Evolutionary conservation across 2,329 filamentous ascomycete species (phyloP), one percentile per base, ranked within the genome.

Genomic region (Aspergillus candidus): DNA sequence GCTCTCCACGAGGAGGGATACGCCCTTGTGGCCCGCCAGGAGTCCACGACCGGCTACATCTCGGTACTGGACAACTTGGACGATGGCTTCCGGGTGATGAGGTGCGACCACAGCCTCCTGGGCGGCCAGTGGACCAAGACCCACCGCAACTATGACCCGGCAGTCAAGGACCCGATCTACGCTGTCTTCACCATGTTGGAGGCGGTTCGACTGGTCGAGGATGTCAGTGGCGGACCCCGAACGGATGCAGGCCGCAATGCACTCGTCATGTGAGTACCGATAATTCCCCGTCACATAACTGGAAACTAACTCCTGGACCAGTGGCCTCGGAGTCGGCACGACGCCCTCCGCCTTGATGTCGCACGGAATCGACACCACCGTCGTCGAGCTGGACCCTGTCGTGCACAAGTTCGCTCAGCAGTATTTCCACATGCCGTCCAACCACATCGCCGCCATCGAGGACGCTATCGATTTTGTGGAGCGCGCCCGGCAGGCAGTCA

Each of bases 181-280:
- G 84, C 88, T 8, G 85, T 97, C n/a, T 98, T 98, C 63, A 84
- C 88, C 18, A 94, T 95, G 77, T 79, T 98, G 1, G 93, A 98
- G 65, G 88, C 91, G 3, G 84, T 97, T 6, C 80, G 93, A 15
- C 76, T 98, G 29, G 75, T 95, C 17, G 75, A 93, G 54, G 67
- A 74, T 4, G 71, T 75, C 27, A 47, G 59, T 38, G 59, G 61
- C 8, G 48, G 56, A 32, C 50, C 52, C 18, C 61, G 58, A 15
- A 69, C 69, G 2, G 86, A 90, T 54, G 68, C 68, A n/a, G 71
- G 86, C 47, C 86, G 86, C 36, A 86, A 79, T 38, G 91, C 91
- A 1, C 75, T 97, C 4, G 86, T 94, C 41, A 86, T 98, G 85
- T 89, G 73, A 76, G 82, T 38, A 35, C 22, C 22, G 22, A 27